Conservation (phyloP, 2,329 filamentous ascomycete genomes). For the Leptosphaerulina australis region DNA sequence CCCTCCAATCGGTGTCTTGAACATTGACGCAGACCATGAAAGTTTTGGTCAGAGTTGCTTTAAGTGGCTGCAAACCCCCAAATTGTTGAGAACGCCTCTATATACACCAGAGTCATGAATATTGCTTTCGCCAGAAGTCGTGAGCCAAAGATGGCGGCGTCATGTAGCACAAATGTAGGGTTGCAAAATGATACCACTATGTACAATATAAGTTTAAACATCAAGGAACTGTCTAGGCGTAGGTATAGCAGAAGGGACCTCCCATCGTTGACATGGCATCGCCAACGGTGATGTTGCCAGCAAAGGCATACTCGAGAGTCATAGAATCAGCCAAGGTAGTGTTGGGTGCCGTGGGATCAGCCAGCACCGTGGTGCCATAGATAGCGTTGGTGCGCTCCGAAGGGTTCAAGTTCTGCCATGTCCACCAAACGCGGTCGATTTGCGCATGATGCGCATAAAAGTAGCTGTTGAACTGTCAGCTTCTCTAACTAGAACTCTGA, state of each 20-base stretch:
- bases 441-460: slow-evolving; percentile 43
- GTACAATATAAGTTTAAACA: slow-evolving; percentile 1
- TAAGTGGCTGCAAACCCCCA: not conserved
- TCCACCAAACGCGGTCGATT: slow-evolving; percentile 57
- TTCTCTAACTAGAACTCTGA: too few relatives aligned
- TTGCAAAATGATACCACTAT: too few relatives aligned
- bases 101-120: not conserved
- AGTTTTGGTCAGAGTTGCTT: not conserved
- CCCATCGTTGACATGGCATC: slow-evolving; percentile 53
- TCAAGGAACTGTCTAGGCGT: slow-evolving; percentile 32
- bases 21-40: slow-evolving; percentile 10
- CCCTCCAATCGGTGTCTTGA: slow-evolving; percentile 25
- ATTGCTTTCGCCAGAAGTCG: not conserved
- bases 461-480: too few relatives aligned
- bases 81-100: not conserved
- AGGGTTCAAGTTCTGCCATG: slow-evolving; percentile 56
- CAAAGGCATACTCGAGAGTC: slow-evolving; percentile 48
- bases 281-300: slow-evolving; percentile 42
- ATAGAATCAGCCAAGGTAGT: slow-evolving; percentile 55
- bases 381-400: slow-evolving; percentile 48
- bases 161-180: too few relatives aligned
- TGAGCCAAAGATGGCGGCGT: not conserved
- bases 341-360: slow-evolving; percentile 51
- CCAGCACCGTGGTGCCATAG: slow-evolving; percentile 51
- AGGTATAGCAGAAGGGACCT: slow-evolving; percentile 58